These are phyloP conservation scores for Boechera divaricarpa DNA, from an alignment of 345 rosid genomes.

Conservation along the genomic window DNA sequence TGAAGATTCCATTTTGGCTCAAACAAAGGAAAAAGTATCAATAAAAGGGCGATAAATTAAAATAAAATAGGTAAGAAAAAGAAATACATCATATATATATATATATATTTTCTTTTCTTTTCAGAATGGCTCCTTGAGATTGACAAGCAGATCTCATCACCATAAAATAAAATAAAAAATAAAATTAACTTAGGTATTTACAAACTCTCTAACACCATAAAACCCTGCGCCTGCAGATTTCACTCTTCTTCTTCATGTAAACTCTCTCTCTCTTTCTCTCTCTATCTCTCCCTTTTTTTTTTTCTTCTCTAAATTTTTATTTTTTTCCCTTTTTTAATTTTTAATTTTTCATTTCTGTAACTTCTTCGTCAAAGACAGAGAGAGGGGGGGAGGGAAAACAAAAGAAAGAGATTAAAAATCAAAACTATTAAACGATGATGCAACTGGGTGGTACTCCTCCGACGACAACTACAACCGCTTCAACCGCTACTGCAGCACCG, in stretches of 20 bases:
- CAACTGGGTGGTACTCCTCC: conserved; percentile 37
- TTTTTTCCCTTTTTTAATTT: conserved; percentile 26
- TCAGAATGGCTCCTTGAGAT: conserved; percentile 64
- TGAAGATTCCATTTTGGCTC: conserved; percentile 36
- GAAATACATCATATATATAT: background rate
- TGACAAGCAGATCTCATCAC: conserved; percentile 69
- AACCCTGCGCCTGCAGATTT: conserved; percentile 57
- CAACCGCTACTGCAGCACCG: background rate
- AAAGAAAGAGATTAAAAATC: conserved; percentile 12
- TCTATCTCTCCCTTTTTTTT: conserved; percentile 26
- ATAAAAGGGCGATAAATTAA: conserved; percentile 45
- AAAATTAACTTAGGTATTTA: conserved; percentile 36
- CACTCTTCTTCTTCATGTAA: conserved; percentile 52
- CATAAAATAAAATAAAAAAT: conserved; percentile 40
- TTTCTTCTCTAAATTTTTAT: conserved; percentile 29
- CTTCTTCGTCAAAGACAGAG: conserved; percentile 45
- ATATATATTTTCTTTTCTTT: background rate
- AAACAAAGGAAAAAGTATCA: conserved; percentile 42
- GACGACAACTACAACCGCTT: conserved; percentile 22
- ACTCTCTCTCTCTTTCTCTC: conserved; percentile 38
- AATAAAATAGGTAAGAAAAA: conserved; percentile 17
- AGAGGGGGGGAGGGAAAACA: background rate
- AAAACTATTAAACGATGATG: conserved; percentile 32
- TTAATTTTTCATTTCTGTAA: conserved; percentile 29
- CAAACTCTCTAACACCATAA: conserved; percentile 53